Base-by-base conservation (phyloP, 176 grass and related monocot genomes). In the Rhynchospora pubera region DNA sequence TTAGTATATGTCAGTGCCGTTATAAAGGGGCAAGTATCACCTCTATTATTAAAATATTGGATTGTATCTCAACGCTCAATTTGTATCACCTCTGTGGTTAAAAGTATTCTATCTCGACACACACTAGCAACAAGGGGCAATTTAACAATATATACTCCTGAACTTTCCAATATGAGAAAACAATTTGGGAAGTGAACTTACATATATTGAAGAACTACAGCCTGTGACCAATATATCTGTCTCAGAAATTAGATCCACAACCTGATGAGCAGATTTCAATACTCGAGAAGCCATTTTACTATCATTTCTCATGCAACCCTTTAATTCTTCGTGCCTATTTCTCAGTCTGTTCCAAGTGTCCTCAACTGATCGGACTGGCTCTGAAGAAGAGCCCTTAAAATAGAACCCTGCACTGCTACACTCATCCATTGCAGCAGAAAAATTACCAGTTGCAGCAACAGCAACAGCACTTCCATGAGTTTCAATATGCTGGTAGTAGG, bases 301-400 rank as follows among this genome's bases (percentile, higher is more conserved):
- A 78, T 87, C 70, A 72, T 80, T 91, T 52, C 61, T 84, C 56
- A 91, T 80, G 86, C 55, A 81, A 51, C 73, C 30, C 65, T 80
- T 86, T 32, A 90, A 81, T 83, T 93, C 87, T 67, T 85, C 48
- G 77, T 73, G 79, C 66, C 78, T 81, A 74, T 76, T 83, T 16
- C 79, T 89, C 67, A 98, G 82, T 79, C 86, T 93, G 62, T 87
- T 82, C 95, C 95, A 98, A 84, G 90, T 98, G 85, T 94, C 83
- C 19, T 90, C 87, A 30, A 94, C 90, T 34, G 73, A 52, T 85
- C 80, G 71, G 79, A 88, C 12, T 67, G 43, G 22, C 57, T 62
- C 88, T 84, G n/a, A 82, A 66, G 46, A 44, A 82, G 72, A 87
- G 57, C 84, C 64, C 32, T 89, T 87, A 72, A 56, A 7, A 56